A percentile compares a stretch with the other conserved stretches of the same genome.
Conservation (phyloP, 805 yeast genomes). For the Wickerhamiella sergipiensis region DNA sequence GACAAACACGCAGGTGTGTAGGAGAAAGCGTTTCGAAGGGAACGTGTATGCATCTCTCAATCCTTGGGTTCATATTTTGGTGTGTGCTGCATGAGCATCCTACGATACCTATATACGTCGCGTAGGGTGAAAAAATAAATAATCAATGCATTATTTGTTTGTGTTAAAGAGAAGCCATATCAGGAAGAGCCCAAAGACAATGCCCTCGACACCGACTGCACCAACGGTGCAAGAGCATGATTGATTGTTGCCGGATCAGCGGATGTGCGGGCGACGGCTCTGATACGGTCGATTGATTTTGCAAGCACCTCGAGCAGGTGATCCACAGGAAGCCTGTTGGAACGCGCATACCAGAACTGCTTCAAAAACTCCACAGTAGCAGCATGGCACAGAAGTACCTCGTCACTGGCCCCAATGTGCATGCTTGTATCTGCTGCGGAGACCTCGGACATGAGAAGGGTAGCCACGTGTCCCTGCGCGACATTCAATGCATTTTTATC, state of each 20-base stretch:
- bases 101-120: no score
- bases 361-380: slow-evolving; percentile 63
- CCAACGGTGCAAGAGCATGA: neutral
- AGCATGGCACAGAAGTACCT: slow-evolving; percentile 47
- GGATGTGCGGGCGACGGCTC: slow-evolving; percentile 1
- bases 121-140: no score
- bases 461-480: slow-evolving; percentile 5
- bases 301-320: slow-evolving; percentile 6
- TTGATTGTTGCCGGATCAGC: neutral
- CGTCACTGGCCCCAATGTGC: slow-evolving; percentile 29
- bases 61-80: no score
- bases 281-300: slow-evolving; percentile 11
- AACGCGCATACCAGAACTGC: slow-evolving; percentile 46
- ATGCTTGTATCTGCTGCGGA: neutral
- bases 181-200: neutral
- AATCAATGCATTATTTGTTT: no score
- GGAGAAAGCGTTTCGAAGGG: no score
- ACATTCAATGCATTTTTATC: slow-evolving; percentile 7
- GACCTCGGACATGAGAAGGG: slow-evolving; percentile 7
- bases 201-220: neutral
- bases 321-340: slow-evolving; percentile 26
- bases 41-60: no score
- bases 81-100: no score
- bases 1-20: no score
- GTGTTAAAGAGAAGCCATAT: no score